Evolutionary conservation across 2,329 filamentous ascomycete species (phyloP), one percentile per base, ranked within the genome.

Genomic region (Spiromastix sp.): DNA sequence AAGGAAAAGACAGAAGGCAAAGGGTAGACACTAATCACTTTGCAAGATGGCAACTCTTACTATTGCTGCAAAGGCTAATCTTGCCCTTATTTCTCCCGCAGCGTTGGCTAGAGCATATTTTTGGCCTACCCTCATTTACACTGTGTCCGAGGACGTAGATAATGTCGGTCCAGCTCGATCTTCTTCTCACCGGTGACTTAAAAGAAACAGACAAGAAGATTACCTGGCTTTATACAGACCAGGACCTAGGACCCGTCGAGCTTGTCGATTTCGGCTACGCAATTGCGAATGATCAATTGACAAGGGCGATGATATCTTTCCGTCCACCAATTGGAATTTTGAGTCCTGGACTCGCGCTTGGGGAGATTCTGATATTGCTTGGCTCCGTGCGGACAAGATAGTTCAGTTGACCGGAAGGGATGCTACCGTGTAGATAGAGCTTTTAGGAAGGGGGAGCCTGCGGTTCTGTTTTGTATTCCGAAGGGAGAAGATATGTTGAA

Each of bases 191-290:
- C 49, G 85, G 85, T 32, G 85, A 93, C 56, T 82, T 93, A 59
- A 89, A 89, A 67, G 77, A 80, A 47, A 93, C 85, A 0, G 75
- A 81, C 51, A 93, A 93, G 73, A 93, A 93, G 68, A 74, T 93
- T 20, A 93, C 85, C 1, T 93, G 85, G 85, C 68, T 93, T 17
- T 79, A 81, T 2, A 70, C 70, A 1, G 73, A 74, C 30, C 79
- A 85, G 61, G 72, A 79, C 42, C 71, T 89, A 0, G 68, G 87
- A 6, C 72, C 76, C 11, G 74, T 83, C 12, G 80, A 87, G 60
- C 70, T 86, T 4, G 85, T 82, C 65, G 82, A 89, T 45, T 91
- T 87, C 56, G 84, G 86, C 60, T 84, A 85, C 60, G 70, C 89
- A 34, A 80, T 89, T 55, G 86, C 79, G 35, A 89, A 89, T 68